Evolutionary conservation across 2,329 filamentous ascomycete species (phyloP).

Genomic region (Ramularia endophylla): DNA sequence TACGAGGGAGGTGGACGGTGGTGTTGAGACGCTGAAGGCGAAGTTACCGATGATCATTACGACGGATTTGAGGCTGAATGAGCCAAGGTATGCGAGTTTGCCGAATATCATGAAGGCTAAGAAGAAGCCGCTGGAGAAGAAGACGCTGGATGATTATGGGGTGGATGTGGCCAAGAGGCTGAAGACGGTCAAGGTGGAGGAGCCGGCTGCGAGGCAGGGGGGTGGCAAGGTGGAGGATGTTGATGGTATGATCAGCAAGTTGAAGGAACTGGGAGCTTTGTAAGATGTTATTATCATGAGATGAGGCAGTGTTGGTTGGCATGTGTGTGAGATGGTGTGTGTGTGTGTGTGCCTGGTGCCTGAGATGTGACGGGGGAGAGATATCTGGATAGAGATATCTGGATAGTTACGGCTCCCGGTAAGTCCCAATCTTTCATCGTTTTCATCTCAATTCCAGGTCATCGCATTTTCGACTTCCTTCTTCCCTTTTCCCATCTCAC

Average conservation of each 20-base stretch:
- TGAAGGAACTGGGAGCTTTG: conserved; percentile 93
- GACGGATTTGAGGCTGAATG: conserved; percentile 88
- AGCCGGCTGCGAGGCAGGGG: conserved; percentile 81
- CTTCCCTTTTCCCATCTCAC: too few species aligned
- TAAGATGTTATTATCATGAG: too few species aligned
- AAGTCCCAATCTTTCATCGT: too few species aligned
- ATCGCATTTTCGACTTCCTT: too few species aligned
- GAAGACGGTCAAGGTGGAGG: conserved; percentile 84
- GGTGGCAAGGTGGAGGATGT: conserved; percentile 98
- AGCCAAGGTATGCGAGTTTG: conserved; percentile 89
- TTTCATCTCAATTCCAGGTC: too few species aligned
- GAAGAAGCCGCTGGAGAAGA: conserved; percentile 98
- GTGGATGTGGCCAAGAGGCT: conserved; percentile 68
- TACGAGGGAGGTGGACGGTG: conserved; percentile 89
- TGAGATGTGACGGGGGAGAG: too few species aligned
- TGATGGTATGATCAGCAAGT: conserved; percentile 83
- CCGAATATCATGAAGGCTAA: conserved; percentile 99
- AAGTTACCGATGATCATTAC: conserved; percentile 91
- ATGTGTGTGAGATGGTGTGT: neutral
- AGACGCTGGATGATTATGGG: conserved; percentile 75
- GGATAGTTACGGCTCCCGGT: too few species aligned
- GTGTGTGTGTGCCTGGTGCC: neutral
- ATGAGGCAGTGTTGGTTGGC: neutral
- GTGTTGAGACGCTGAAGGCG: conserved; percentile 79
- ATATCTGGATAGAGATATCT: too few species aligned